Base-by-base conservation (phyloP, 441 rosid genomes). In the Populus trichocarpa region DNA sequence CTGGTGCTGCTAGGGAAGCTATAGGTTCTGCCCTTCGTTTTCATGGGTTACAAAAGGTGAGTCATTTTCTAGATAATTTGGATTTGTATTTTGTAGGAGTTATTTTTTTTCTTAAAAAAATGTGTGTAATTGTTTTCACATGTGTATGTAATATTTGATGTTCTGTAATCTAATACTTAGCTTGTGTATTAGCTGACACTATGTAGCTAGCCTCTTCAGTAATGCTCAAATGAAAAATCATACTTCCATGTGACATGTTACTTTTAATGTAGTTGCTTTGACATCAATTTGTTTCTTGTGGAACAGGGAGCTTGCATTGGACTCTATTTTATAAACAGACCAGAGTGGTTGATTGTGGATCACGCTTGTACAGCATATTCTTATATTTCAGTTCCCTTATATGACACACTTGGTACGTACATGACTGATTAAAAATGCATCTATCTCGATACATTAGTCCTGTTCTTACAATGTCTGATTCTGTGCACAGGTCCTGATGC, bases 321-420 rank as follows among this genome's bases (percentile, higher is more conserved):
- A 73, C 71, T 92, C 57, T 96, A 88, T 86, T 96, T 94, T 80
- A 84, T 93, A 79, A 96, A 96, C 75, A 92, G 97, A 69, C 98
- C 98, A 42, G 98, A 96, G 85, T 96, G 99, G 99, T 78, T 89
- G 59, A 86, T 96, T 22, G 89, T 88, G 75, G 99, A 96, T 86
- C 98, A 96, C 84, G 98, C 99, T 57, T 96, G 99, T 82, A 85
- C 97, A 11, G 93, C 99, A 61, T 96, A 91, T 82, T 96, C 99
- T 30, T 92, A 79, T 72, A 82, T 93, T 25, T 94, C 98, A 12
- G 98, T 96, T 91, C 99, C 99, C 81, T 85, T 96, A 77, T 96
- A 96, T 74, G 99, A 96, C 88, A 96, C 99, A 65, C 97, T 94
- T 77, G 99, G 99, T 94, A 65, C 46, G 89, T 78, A 7, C 75